Base-by-base conservation (phyloP, 768 basidiomycete species). In the Hirschioporus abietinus region DNA sequence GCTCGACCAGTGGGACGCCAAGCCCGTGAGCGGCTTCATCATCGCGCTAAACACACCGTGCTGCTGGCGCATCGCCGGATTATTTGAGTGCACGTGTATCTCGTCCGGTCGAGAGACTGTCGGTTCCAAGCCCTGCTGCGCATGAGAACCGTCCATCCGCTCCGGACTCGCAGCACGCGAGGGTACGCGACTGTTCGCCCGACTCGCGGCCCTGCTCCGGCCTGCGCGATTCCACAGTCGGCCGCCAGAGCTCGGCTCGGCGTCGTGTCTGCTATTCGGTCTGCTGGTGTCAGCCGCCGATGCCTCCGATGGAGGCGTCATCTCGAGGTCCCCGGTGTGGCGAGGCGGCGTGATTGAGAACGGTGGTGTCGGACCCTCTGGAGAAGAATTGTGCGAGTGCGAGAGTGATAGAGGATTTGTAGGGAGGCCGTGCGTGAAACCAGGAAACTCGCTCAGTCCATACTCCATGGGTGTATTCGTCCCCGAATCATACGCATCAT, bases 341-440 rank as follows among this genome's bases (percentile, higher is more conserved):
- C 58, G 77, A 71, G 1, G 76, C 76, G 0, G 74, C 72, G 18
- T 78, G 71, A 25, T 76, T 1, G 88, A 89, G 18, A 89, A 79
- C 63, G 95, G 79, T 2, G 96, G 83, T 77, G 95, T 93, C 66
- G 93, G 86, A 87, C 90, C 93, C 64, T 92, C 88, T 64, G 92
- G 80, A 2, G 61, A 61, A n/a, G 52, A 64, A 17, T 10, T 18
- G 34, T 17, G 65, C 27, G 52, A 64, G 25, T 63, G 25, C 23
- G 18, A 34, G 23, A 24, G 7, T 17, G 60, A 15, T 24, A 34
- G 23, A 24, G 23, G 60, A 17, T 61, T 25, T 3, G 60, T 18
- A 24, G 60, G 30, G 30, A 34, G 60, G 60, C 10, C 60, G 18
- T 61, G 60, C 23, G 60, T 61, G 60, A 25, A 61, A 12, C 60